Percentiles rank a stretch among this genome's conserved stretches.
phyloP scores from a whole-genome alignment of 805 yeast genomes.

The Candida tibetensis region DNA sequence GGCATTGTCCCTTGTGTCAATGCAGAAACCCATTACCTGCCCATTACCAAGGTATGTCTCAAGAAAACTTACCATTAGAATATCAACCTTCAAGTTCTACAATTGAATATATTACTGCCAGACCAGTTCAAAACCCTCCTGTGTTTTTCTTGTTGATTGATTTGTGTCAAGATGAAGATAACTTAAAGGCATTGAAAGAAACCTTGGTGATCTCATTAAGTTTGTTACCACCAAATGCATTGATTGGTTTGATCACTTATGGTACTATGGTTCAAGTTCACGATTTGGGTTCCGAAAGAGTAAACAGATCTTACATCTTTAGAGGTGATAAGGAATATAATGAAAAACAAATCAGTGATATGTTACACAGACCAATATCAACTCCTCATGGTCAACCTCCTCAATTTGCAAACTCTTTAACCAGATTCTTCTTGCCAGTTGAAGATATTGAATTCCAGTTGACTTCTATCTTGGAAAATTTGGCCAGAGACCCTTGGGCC shows the following conservation, averaged over 20 bases:
- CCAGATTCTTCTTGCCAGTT: conserved; percentile 70
- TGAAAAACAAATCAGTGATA: conserved; percentile 61
- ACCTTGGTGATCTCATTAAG: conserved; percentile 71
- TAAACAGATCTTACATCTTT: conserved; percentile 76
- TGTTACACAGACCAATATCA: conserved; percentile 39
- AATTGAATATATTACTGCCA: conserved; percentile 77
- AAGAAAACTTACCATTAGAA: conserved; percentile 79
- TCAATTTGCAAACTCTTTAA: conserved; percentile 32
- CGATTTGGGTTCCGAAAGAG: conserved; percentile 63
- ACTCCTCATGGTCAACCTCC: conserved; percentile 23
- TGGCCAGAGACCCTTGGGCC: conserved; percentile 85
- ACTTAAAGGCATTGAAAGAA: conserved; percentile 78
- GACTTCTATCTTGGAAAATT: conserved; percentile 72
- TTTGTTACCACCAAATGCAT: conserved; percentile 83
- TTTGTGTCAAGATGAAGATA: conserved; percentile 85
- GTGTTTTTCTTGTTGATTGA: conserved; percentile 84
- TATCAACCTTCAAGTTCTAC: conserved; percentile 67
- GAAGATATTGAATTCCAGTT: conserved; percentile 80
- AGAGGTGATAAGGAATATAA: conserved; percentile 86
- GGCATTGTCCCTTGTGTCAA: conserved; percentile 86
- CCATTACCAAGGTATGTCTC: conserved; percentile 73
- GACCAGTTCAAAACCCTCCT: conserved; percentile 83
- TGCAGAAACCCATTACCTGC: conserved; percentile 77
- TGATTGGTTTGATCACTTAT: conserved; percentile 81
- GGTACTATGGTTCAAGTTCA: conserved; percentile 92